A percentile compares a stretch with the other conserved stretches of the same genome.
These are phyloP conservation scores for Stachybotrys chlorohalonatus DNA, from an alignment of 2,329 filamentous ascomycete genomes.

Conservation along the genomic window DNA sequence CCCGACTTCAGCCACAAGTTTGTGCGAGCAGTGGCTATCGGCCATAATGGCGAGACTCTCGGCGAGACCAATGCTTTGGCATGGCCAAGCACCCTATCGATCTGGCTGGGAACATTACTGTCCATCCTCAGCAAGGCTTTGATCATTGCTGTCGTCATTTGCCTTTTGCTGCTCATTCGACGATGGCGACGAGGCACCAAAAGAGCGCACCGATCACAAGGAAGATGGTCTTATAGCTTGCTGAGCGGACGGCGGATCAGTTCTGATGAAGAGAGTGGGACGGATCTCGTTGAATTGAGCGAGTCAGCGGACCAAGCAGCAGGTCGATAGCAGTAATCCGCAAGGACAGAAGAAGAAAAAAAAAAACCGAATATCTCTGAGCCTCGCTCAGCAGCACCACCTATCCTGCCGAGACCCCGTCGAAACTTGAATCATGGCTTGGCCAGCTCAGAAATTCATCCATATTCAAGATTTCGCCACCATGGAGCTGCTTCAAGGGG, in stretches of 20 bases:
- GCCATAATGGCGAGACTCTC: not conserved
- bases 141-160: not conserved
- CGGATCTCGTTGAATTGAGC: not conserved
- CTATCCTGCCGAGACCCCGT: no score
- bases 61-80: not conserved
- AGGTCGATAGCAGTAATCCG: not conserved
- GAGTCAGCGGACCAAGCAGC: not conserved
- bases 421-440: not conserved
- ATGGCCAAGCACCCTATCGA: not conserved
- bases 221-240: not conserved
- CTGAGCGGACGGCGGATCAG: not conserved
- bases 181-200: not conserved
- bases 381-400: no score
- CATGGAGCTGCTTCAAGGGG: not conserved
- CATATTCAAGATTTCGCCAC: not conserved
- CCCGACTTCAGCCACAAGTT: not conserved
- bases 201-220: not conserved
- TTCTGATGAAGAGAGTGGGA: not conserved
- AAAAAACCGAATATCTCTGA: no score
- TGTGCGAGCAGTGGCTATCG: not conserved
- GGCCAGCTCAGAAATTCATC: not conserved
- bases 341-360: no score
- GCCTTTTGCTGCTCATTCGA: not conserved
- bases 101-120: not conserved
- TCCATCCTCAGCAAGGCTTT: not conserved